A percentile compares a stretch with the other conserved stretches of the same genome.
Conservation (phyloP, 2,329 filamentous ascomycete species). For the Fusarium nurragi region DNA sequence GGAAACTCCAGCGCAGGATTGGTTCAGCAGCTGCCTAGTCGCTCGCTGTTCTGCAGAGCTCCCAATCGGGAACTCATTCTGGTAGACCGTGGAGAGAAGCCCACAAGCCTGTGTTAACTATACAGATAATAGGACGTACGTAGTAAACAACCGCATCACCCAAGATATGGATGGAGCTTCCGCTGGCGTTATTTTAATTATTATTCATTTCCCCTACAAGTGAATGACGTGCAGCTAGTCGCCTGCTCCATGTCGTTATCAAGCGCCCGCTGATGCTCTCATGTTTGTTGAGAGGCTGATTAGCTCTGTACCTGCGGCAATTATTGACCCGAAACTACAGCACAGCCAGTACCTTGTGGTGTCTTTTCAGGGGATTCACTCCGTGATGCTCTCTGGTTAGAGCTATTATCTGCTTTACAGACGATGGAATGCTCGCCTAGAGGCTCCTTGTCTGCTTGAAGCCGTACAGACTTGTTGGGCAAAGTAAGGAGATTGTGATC, state of each 20-base stretch:
- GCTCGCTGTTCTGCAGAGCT: conserved; percentile 36
- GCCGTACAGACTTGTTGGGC: conserved; percentile 13
- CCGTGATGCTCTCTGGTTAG: conserved; percentile 23
- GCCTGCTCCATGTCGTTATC: conserved; percentile 20
- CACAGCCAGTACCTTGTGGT: background rate
- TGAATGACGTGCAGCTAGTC: conserved; percentile 31
- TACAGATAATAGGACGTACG: conserved; percentile 8
- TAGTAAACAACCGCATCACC: conserved; percentile 14
- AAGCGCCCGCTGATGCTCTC: conserved; percentile 26
- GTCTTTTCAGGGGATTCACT: conserved; percentile 18
- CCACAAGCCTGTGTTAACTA: conserved; percentile 29
- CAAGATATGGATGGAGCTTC: conserved; percentile 28
- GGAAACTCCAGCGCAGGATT: conserved; percentile 40
- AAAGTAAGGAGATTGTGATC: conserved; percentile 19
- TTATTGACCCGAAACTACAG: conserved; percentile 23
- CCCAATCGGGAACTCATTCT: conserved; percentile 41
- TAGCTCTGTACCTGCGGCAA: conserved; percentile 27
- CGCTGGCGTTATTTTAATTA: conserved; percentile 6
- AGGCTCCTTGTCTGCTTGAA: conserved; percentile 31
- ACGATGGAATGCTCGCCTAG: conserved; percentile 23
- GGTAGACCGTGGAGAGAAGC: conserved; percentile 4
- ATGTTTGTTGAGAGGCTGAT: conserved; percentile 10
- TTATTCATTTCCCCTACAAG: conserved; percentile 18
- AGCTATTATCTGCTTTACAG: conserved; percentile 7
- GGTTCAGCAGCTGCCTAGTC: conserved; percentile 37